These are phyloP conservation scores for Corymbia citriodora DNA, from an alignment of 441 rosid species.

Conservation along the genomic window DNA sequence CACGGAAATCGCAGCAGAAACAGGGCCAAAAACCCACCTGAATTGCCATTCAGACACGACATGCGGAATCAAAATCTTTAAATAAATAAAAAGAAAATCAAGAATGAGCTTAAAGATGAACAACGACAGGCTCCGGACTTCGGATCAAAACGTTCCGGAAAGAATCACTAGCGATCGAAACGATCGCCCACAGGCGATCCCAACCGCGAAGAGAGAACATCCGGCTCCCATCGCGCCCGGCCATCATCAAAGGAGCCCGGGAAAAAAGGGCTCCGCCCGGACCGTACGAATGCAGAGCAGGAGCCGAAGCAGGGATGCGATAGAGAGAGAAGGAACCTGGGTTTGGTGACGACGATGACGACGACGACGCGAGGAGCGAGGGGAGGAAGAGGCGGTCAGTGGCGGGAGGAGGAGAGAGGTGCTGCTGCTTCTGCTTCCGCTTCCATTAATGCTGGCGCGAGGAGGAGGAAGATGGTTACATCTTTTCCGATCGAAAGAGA, in stretches of 20 bases:
- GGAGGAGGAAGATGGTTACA: neutral
- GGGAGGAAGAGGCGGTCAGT: neutral
- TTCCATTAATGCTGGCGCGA: neutral
- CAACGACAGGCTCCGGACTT: neutral
- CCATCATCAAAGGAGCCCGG: neutral
- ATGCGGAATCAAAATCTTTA: neutral
- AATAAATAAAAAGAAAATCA: too few relatives aligned
- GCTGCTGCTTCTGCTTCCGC: neutral
- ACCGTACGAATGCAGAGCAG: neutral
- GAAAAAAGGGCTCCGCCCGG: neutral
- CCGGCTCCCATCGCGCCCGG: neutral
- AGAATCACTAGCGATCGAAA: neutral
- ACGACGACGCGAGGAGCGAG: neutral
- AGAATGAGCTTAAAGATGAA: neutral
- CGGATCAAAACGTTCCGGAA: neutral
- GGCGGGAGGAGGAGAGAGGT: neutral
- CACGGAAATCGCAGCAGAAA: neutral
- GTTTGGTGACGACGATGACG: neutral
- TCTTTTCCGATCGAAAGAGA: neutral
- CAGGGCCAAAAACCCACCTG: neutral
- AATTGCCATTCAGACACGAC: neutral
- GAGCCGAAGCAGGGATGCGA: neutral
- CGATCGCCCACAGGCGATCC: neutral
- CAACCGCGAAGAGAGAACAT: neutral
- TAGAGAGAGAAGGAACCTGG: neutral